Evolutionary conservation across 345 rosid genomes (phyloP).

Genomic region (Arabidopsis suecica): DNA sequence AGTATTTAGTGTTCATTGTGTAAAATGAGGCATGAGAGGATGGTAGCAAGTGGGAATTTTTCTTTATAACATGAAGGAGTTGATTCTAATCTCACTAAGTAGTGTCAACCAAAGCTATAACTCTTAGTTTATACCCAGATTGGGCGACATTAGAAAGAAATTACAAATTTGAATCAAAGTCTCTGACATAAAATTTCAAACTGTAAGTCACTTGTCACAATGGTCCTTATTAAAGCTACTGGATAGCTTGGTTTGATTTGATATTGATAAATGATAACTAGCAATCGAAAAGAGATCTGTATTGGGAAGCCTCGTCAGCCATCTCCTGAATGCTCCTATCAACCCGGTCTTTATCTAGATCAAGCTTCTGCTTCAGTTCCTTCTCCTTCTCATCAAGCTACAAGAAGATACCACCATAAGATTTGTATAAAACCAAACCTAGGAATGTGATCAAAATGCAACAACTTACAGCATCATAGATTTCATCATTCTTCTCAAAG

Average conservation of each 20-base stretch:
- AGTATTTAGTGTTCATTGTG: constrained; percentile 34
- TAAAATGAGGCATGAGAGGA: constrained; percentile 29
- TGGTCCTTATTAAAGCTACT: constrained; percentile 28
- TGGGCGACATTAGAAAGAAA: constrained; percentile 1
- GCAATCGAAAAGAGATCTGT: constrained; percentile 54
- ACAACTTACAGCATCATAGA: constrained; percentile 78
- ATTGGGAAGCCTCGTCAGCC: constrained; percentile 74
- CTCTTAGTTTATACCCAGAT: neutral
- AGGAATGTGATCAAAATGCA: neutral
- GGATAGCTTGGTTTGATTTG: constrained; percentile 10
- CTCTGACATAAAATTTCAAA: neutral
- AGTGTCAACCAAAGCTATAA: neutral
- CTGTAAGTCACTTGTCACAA: neutral
- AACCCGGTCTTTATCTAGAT: constrained; percentile 77
- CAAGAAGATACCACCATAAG: constrained; percentile 32
- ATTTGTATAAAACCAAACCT: neutral
- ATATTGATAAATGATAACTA: constrained; percentile 17
- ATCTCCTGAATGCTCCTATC: constrained; percentile 80
- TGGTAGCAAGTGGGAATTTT: neutral
- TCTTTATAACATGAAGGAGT: neutral
- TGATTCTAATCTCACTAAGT: neutral
- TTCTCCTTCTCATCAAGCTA: constrained; percentile 79
- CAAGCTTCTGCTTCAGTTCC: constrained; percentile 71
- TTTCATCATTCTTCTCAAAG: constrained; percentile 90
- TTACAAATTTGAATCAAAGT: constrained; percentile 6